Conservation (phyloP, 225 moss, liverwort and hornwort species). For the Pleurozium schreberi region DNA sequence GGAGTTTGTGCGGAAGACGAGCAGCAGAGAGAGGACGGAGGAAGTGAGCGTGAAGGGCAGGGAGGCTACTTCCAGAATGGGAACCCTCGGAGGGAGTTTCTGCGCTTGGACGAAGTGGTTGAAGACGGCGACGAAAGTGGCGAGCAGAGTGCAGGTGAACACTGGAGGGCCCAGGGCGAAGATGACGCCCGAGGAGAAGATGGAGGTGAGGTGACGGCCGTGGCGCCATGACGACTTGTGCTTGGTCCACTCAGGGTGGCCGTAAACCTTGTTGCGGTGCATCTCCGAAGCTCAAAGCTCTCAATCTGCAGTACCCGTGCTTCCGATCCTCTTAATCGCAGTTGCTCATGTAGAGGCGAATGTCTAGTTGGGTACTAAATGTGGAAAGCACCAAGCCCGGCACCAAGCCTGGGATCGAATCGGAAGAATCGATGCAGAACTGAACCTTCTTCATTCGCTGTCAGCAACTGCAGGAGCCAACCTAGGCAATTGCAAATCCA, state of each 20-base stretch:
- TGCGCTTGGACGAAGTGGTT: slow-evolving; percentile 31
- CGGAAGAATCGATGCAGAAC: background rate
- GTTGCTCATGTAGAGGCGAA: background rate
- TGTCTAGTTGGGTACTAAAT: background rate
- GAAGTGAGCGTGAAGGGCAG: slow-evolving; percentile 23
- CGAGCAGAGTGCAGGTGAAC: slow-evolving; percentile 36
- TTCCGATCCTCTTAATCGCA: background rate
- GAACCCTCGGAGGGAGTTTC: slow-evolving; percentile 19
- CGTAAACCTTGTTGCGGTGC: slow-evolving; percentile 46
- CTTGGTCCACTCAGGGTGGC: slow-evolving; percentile 41
- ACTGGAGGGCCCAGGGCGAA: slow-evolving; percentile 57
- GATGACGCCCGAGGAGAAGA: slow-evolving; percentile 49
- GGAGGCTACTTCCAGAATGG: slow-evolving; percentile 35
- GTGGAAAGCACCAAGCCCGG: background rate
- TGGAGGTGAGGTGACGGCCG: slow-evolving; percentile 39
- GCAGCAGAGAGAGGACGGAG: slow-evolving; percentile 11
- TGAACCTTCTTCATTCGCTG: slow-evolving; percentile 12
- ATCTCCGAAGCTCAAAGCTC: background rate
- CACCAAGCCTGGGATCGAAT: background rate
- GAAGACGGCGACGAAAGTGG: slow-evolving; percentile 34
- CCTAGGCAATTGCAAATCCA: background rate
- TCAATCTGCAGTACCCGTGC: no score
- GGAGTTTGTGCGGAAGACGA: slow-evolving; percentile 17
- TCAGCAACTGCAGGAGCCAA: background rate
- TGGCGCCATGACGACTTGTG: slow-evolving; percentile 61